Conservation (phyloP, 495 filamentous ascomycete species). For the Hypoxylon fuscum region DNA sequence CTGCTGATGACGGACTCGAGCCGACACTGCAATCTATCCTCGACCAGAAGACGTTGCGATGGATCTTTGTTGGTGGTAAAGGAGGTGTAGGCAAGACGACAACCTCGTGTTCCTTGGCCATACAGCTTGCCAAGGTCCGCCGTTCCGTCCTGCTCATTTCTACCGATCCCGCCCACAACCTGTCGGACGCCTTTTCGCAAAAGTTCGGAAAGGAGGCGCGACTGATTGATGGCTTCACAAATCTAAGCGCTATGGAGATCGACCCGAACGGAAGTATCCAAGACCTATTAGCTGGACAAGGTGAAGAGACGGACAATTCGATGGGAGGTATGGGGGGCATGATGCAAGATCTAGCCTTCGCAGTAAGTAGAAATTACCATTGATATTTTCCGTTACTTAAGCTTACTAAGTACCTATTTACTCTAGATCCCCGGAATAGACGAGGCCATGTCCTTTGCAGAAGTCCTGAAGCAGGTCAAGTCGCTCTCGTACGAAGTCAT, state of each 20-base stretch:
- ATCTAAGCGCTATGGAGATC: constrained; percentile 99
- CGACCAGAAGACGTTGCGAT: constrained; percentile 91
- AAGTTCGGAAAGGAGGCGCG: constrained; percentile 99
- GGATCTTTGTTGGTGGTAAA: constrained; percentile 99
- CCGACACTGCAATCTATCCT: constrained; percentile 93
- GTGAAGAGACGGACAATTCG: constrained; percentile 71
- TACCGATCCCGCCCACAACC: constrained; percentile 97
- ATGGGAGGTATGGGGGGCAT: constrained; percentile 68
- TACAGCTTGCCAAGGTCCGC: constrained; percentile 96
- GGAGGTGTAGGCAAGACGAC: constrained; percentile 99
- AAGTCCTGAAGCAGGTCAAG: constrained; percentile 99
- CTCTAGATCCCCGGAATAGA: constrained; percentile 94
- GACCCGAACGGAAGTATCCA: constrained; percentile 98
- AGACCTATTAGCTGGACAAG: constrained; percentile 85
- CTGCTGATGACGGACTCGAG: constrained; percentile 79
- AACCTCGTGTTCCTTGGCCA: constrained; percentile 95
- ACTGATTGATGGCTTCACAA: constrained; percentile 88
- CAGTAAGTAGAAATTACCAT: constrained; percentile 49
- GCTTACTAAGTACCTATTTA: neutral
- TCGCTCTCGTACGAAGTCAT: constrained; percentile 98
- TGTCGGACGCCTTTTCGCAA: constrained; percentile 97
- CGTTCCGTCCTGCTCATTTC: constrained; percentile 97
- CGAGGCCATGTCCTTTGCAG: constrained; percentile 99
- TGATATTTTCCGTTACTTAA: constrained; percentile 17
- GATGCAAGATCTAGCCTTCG: constrained; percentile 74